Evolutionary conservation across 2,329 filamentous ascomycete species (phyloP), one percentile per base, ranked within the genome.

Genomic region (Diaporthe capsici): DNA sequence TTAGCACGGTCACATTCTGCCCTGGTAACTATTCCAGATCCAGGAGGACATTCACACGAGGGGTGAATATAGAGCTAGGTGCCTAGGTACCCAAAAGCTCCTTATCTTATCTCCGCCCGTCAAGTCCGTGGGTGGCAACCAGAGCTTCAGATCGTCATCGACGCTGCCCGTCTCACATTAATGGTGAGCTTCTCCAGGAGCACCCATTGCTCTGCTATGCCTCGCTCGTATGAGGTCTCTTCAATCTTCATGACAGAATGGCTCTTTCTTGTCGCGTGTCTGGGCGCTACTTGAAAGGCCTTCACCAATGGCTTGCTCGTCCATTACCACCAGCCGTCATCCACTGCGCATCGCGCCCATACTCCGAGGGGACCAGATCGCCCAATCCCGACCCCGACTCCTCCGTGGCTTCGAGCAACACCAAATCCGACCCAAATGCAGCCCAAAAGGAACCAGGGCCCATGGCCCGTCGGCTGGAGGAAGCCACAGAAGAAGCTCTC

Each of bases 401-500:
- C 28, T 17, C 70, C 6, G 10, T 15, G 10, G 4, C 47, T 12
- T 10, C 58, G 17, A 53, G 42, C 15, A n/a, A 63, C n/a, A 44
- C 13, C 17, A 44, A 61, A 12, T 4, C 53, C 7, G 47, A 37
- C 28, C 7, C 42, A 31, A n/a, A 58, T 34, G 34, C 34, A 22
- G 2, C 65, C 53, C 2, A 60, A 4, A 39, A 78, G n/a, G 82
- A 84, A 57, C 80, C 75, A 25, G 88, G 89, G 0, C 83, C 88
- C 34, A 87, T 93, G 88, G 84, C 89, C 12, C 87, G 90, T 51
- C 89, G 90, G 22, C 85, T 93, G 12, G 85, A 90, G 76, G 87
- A 92, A 79, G 91, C 92, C 1, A 93, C 92, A 2, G 91, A 93
- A 78, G 90, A 93, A 72, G 90, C 88, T 2, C 84, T 93, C 0